Base-by-base conservation (phyloP, 192 early-diverging fungal species). In the Entomortierella beljakovae region DNA sequence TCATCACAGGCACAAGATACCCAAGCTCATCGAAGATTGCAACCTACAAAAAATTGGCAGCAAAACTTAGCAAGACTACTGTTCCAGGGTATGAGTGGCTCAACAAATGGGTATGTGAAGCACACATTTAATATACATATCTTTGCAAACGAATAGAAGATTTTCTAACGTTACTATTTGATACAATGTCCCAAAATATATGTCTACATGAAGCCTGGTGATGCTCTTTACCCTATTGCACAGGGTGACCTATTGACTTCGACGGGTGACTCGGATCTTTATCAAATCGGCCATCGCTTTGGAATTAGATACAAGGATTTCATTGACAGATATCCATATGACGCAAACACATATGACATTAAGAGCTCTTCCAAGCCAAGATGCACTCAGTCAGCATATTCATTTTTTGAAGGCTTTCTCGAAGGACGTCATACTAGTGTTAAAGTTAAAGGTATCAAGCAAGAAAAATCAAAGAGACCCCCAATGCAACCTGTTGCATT, bases 311-410 rank as follows among this genome's bases (percentile, higher is more conserved):
- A 79, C 40, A 37, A 60, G 34, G 33, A 37, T 3, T 52, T 70
- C 28, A 42, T 79, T 51, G 67, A 79, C 50, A 43, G 40, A 15
- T 61, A 79, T 35, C 67, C 67, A 4, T 79, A 79, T 35, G 67
- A 79, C 23, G 75, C 75, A 20, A 65, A 51, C 18, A 54, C 61
- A 0, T 79, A 64, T 16, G 25, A 61, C 1, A 60, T 79, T 40
- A 34, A 42, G 20, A 54, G 53, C 50, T 79, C 75, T 1, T 48
- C 46, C 46, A 65, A 65, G n/a, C 58, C 75, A 2, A 29, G 75
- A 61, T 65, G 67, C 61, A 70, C 49, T 9, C 75, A 79, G 25
- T 79, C 75, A 0, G 66, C 61, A 0, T 69, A 60, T 32, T 61
- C 29, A 1, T 70, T 64, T 26, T 70, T 68, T 8, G 26, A 60